Conservation (phyloP, 768 basidiomycete genomes). For the Xerocomus potaroensis region DNA sequence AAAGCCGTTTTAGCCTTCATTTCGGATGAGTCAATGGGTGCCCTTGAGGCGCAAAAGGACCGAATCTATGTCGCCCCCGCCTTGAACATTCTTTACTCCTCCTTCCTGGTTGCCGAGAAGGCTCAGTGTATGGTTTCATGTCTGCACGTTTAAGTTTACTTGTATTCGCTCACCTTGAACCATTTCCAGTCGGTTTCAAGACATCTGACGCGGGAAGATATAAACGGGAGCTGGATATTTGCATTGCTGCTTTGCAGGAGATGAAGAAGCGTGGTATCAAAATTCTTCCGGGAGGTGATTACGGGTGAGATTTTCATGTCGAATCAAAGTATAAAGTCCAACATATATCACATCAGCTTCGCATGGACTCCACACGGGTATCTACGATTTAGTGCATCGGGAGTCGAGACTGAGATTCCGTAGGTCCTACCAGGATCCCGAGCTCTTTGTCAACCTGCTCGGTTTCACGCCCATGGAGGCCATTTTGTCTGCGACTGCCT, state of each 20-base stretch:
- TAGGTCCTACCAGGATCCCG: conserved; percentile 34
- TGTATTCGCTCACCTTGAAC: background rate
- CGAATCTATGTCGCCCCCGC: conserved; percentile 33
- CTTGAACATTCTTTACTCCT: conserved; percentile 28
- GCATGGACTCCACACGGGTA: conserved; percentile 34
- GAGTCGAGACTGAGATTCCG: conserved; percentile 1
- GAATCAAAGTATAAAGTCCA: background rate
- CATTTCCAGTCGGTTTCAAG: conserved; percentile 18
- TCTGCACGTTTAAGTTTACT: background rate
- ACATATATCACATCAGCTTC: conserved; percentile 12
- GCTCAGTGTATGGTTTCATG: conserved; percentile 18
- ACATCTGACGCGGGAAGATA: conserved; percentile 18
- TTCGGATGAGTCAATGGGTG: conserved; percentile 34
- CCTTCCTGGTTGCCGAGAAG: conserved; percentile 24
- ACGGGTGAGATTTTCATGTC: conserved; percentile 23
- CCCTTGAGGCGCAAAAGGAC: conserved; percentile 33
- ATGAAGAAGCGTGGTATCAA: conserved; percentile 35
- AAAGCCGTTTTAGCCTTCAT: conserved; percentile 29
- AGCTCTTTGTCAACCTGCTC: conserved; percentile 34
- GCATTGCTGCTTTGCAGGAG: conserved; percentile 32
- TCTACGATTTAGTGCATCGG: background rate
- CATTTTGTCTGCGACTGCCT: conserved; percentile 32
- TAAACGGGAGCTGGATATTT: conserved; percentile 31
- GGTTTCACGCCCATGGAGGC: conserved; percentile 36
- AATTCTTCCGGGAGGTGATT: conserved; percentile 36